These are phyloP conservation scores for Pseudocercospora eumusae DNA, from an alignment of 2,329 filamentous ascomycete genomes.

Conservation along the genomic window DNA sequence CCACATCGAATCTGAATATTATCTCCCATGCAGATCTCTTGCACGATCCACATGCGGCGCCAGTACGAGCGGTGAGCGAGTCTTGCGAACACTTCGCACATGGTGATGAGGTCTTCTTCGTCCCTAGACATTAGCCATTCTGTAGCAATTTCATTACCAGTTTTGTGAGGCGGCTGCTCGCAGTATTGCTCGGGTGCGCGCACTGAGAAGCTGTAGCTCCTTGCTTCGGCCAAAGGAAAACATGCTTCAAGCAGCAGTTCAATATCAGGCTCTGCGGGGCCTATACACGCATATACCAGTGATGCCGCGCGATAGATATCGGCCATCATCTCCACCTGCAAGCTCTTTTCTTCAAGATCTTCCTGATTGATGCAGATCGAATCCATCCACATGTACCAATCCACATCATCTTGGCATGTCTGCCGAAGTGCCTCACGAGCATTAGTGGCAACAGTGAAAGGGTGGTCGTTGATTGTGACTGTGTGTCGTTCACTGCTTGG, in stretches of 20 bases:
- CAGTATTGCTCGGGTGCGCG: neutral
- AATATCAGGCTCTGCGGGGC: neutral
- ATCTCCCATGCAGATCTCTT: neutral
- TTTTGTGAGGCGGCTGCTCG: neutral
- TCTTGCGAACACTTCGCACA: neutral
- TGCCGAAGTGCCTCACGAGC: slow-evolving; percentile 1
- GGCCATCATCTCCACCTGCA: slow-evolving; percentile 19
- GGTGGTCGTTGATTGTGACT: neutral
- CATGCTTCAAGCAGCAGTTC: neutral
- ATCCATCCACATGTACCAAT: slow-evolving; percentile 20
- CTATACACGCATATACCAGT: slow-evolving; percentile 8
- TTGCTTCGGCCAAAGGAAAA: neutral
- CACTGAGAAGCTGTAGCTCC: neutral
- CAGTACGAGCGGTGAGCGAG: slow-evolving; percentile 4
- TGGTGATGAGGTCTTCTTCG: neutral
- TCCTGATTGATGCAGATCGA: slow-evolving; percentile 21
- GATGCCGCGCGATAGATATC: slow-evolving; percentile 17
- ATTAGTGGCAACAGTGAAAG: neutral
- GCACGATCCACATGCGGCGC: slow-evolving; percentile 1
- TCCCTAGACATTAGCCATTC: neutral
- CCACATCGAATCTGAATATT: neutral
- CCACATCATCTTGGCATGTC: neutral
- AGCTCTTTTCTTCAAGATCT: slow-evolving; percentile 12
- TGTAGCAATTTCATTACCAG: neutral
- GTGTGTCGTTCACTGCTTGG: neutral